Evolutionary conservation across 2,329 filamentous ascomycete genomes (phyloP), one percentile per base, ranked within the genome.

Genomic region (Colletotrichum kahawae): DNA sequence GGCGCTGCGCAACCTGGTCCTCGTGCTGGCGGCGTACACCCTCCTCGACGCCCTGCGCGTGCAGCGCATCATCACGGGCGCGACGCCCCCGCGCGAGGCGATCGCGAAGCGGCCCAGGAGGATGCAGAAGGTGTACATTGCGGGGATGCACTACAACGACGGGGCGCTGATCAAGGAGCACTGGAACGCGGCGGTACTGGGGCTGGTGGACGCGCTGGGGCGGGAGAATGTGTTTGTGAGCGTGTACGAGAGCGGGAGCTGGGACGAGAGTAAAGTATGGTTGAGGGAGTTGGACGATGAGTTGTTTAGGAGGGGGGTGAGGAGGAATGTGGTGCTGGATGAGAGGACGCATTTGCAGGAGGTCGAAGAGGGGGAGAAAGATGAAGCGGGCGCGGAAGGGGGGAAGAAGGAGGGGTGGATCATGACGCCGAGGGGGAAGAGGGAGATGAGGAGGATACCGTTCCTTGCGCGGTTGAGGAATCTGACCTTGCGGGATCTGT

Each of bases 91-190:
- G 18, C 74, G 70, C 70, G 70, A 76, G 29, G 24, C 59, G 43
- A 24, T 51, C n/a, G 43, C 71, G 68, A 78, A 81, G 69, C 64
- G 70, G 16, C 77, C 76, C 12, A 80, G 81, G 59, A 80, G 78
- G 27, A 78, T 76, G 63, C 83, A 86, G 79, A 84, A 85, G 77
- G 88, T 95, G 76, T 95, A 91, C 83, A 93, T 95, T 75, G 91
- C 92, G 6, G 91, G 90, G 76, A 91, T 93, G 80, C 92, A 94
- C 79, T 94, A 92, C 88, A 94, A 93, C 79, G 91, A 91, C 77
- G 93, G 90, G 74, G 80, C 82, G 2, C 85, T 94, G 29, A 86
- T 95, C 3, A 87, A 89, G 9, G 85, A 85, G 7, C 88, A 92
- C 78, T 95, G 93, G 93, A 92, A 88, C 76, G 82, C 87, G 7